Evolutionary conservation across 2,329 filamentous ascomycete genomes (phyloP).

Genomic region (Colletotrichum acutatum): DNA sequence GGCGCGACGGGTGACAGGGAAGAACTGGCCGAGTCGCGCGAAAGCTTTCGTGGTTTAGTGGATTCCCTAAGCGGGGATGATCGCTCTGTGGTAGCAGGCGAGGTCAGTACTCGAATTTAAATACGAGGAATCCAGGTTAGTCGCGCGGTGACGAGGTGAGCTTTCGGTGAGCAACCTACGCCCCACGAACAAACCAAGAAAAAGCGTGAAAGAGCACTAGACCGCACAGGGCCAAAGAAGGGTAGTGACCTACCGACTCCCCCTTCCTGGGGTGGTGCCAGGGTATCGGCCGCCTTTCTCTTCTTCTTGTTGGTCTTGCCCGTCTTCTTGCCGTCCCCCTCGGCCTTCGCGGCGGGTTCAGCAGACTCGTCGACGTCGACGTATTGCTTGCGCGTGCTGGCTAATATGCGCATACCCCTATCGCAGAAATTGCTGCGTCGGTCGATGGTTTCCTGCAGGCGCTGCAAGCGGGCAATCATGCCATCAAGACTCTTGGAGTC

Average conservation of each 20-base stretch:
- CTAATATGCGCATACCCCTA: constrained; percentile 77
- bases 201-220: constrained; percentile 14
- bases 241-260: constrained; percentile 41
- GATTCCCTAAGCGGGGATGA: constrained; percentile 64
- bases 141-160: constrained; percentile 20
- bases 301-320: constrained; percentile 74
- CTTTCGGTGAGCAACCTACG: constrained; percentile 7
- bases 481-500: constrained; percentile 73
- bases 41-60: constrained; percentile 61
- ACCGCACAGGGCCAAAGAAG: constrained; percentile 18
- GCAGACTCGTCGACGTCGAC: constrained; percentile 60
- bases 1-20: constrained; percentile 67
- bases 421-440: constrained; percentile 76
- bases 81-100: constrained; percentile 52
- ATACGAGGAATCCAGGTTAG: constrained; percentile 12
- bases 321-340: constrained; percentile 59
- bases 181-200: constrained; percentile 22
- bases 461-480: constrained; percentile 72
- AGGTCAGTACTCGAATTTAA: constrained; percentile 27
- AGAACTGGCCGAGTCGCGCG: constrained; percentile 67
- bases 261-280: constrained; percentile 66
- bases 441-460: constrained; percentile 74
- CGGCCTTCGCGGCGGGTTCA: constrained; percentile 55
- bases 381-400: constrained; percentile 71
- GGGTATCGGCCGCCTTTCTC: constrained; percentile 75